phyloP scores from a whole-genome alignment of 257 asterid genomes.

The Lithospermum erythrorhizon region DNA sequence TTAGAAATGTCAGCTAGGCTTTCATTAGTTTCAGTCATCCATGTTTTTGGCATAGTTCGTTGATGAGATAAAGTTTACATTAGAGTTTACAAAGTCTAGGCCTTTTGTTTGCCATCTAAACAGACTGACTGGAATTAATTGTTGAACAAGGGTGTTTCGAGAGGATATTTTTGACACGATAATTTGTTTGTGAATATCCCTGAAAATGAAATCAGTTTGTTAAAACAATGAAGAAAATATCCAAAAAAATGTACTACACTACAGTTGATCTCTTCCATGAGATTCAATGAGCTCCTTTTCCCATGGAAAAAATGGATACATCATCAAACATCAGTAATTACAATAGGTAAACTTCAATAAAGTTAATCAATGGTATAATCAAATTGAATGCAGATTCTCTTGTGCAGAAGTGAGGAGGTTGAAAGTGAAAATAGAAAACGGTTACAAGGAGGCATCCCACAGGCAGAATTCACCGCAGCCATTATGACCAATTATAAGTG shows the following conservation, averaged over 20 bases:
- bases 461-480: constrained; percentile 70
- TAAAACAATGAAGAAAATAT: constrained; percentile 4
- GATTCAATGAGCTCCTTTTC: not conserved
- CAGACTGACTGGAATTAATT: constrained; percentile 48
- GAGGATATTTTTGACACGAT: constrained; percentile 63
- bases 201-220: constrained; percentile 18
- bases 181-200: constrained; percentile 59
- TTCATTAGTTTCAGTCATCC: constrained; percentile 27
- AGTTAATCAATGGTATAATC: not conserved
- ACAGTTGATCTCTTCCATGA: constrained; percentile 3
- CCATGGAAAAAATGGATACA: too few relatives aligned
- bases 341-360: not conserved
- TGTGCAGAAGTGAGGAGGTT: not conserved
- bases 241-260: not conserved
- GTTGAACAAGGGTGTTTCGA: constrained; percentile 42
- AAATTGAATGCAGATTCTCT: not conserved
- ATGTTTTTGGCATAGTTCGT: constrained; percentile 47
- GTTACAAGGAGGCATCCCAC: constrained; percentile 41
- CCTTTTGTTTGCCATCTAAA: constrained; percentile 60
- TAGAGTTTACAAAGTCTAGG: constrained; percentile 12
- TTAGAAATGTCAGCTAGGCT: constrained; percentile 18
- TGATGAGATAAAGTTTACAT: constrained; percentile 19
- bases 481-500: constrained; percentile 72
- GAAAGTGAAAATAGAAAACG: not conserved
- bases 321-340: not conserved